A percentile compares a stretch with the other conserved stretches of the same genome.
phyloP scores from a whole-genome alignment of 2,329 filamentous ascomycete genomes.

The Colletotrichum nymphaeae region DNA sequence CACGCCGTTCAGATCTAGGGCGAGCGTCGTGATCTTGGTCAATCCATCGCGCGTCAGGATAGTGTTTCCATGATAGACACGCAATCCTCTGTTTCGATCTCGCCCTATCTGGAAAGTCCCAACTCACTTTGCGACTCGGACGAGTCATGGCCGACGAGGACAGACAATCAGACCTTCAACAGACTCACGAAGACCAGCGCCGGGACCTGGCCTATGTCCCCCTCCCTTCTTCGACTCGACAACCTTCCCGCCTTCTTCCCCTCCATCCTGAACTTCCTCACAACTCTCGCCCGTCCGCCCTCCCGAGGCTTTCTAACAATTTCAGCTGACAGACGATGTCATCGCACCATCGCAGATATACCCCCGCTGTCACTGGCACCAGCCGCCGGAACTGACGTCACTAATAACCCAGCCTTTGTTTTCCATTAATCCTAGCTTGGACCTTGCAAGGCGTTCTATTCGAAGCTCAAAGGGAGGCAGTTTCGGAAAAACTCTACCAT shows the following conservation, averaged over 20 bases:
- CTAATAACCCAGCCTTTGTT: background rate
- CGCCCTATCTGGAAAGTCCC: slow-evolving; percentile 33
- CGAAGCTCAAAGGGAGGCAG: slow-evolving; percentile 11
- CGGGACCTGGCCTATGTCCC: slow-evolving; percentile 16
- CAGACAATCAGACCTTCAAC: slow-evolving; percentile 16
- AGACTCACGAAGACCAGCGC: background rate
- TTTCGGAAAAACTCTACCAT: slow-evolving; percentile 28
- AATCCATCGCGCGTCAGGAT: slow-evolving; percentile 23
- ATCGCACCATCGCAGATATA: slow-evolving; percentile 13
- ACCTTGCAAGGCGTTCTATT: slow-evolving; percentile 29
- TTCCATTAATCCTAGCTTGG: slow-evolving; percentile 22
- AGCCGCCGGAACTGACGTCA: slow-evolving; percentile 31
- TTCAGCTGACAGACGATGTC: slow-evolving; percentile 35
- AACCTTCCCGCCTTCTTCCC: slow-evolving; percentile 1
- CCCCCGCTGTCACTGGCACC: slow-evolving; percentile 24
- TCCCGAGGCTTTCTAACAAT: slow-evolving; percentile 24
- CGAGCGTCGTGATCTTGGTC: slow-evolving; percentile 25
- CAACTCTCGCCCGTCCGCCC: slow-evolving; percentile 1
- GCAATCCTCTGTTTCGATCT: slow-evolving; percentile 35
- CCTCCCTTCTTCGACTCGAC: slow-evolving; percentile 9
- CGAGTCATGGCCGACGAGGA: slow-evolving; percentile 16
- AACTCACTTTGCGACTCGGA: slow-evolving; percentile 34
- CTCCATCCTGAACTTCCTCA: background rate
- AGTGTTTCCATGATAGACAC: slow-evolving; percentile 29
- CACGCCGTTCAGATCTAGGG: slow-evolving; percentile 25